Evolutionary conservation across 768 basidiomycete species (phyloP), one percentile per base, ranked within the genome.

Genomic region (Tulasnella sp.): DNA sequence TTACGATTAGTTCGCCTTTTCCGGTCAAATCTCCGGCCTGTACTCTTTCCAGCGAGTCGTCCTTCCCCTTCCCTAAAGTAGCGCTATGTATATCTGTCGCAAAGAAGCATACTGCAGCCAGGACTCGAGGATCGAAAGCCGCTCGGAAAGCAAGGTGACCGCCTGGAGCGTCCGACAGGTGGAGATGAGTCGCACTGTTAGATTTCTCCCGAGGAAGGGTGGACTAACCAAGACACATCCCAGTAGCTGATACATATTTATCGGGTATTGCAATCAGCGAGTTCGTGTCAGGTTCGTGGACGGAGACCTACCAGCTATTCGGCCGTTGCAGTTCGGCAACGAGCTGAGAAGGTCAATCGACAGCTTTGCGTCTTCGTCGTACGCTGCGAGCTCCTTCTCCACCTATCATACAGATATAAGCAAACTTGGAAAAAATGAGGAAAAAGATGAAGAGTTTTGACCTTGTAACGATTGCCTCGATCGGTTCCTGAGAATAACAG

Each of bases 401-500:
- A 93, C 87, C 96, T 97, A 79, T 58, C 31, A 54, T n/a, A n/a
- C 14, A 29, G 34, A 11, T 7, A 76, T 22, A n/a, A 67, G 29
- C 31, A 29, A 42, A 49, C 22, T 19, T n/a, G 45, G 31, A 38
- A 17, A 17, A 67, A 22, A n/a, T 5, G 38, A 29, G 29, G 76
- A 9, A 4, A 39, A 37, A 42, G 75, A 52, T 31, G 37, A 25
- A 19, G 38, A 40, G 34, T 38, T 77, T 36, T 75, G 31, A 88
- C 94, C 88, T 98, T 98, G 87, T 92, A 97, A 79, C 85, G 87
- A 84, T 99, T 98, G n/a, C 97, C 97, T 78, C 91, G 84, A 81
- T 97, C 92, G 40, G 93, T 95, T 22, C 94, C 93, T 88, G 70
- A 7, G 12, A 64, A 68, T 45, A 15, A 14, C 19, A 19, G 25